Conservation (phyloP, 257 asterid species). For the Fraxinus excelsior region DNA sequence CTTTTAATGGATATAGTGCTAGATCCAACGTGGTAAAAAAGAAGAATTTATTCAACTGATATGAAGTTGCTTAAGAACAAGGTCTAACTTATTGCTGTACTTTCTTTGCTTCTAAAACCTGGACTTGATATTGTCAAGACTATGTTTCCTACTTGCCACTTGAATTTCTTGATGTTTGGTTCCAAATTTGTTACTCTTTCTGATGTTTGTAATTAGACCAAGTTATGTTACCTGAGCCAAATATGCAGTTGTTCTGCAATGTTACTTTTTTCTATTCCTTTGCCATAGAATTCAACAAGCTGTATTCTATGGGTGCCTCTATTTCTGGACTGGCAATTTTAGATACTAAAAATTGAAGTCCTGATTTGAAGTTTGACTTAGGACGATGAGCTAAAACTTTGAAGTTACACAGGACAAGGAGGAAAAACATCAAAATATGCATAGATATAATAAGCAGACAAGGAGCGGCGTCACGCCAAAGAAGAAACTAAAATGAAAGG, state of each 20-base stretch:
- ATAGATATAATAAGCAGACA: not conserved
- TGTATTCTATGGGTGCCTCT: not conserved
- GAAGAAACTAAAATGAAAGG: not conserved
- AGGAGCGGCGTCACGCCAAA: not conserved
- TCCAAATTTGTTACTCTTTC: not conserved
- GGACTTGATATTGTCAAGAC: not conserved
- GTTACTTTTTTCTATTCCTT: not conserved
- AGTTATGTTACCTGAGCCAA: not conserved
- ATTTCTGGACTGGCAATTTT: not conserved
- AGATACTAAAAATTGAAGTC: not conserved
- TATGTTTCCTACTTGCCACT: not conserved
- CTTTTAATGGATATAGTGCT: not conserved
- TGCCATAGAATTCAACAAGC: not conserved
- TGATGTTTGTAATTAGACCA: not conserved
- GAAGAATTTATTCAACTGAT: not conserved
- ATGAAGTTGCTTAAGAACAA: not conserved
- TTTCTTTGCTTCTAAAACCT: not conserved
- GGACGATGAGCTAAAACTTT: not conserved
- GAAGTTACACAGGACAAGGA: not conserved
- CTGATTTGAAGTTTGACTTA: not conserved
- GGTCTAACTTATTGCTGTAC: not conserved
- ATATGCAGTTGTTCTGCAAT: not conserved
- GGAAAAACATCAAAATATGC: not conserved
- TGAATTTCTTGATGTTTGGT: not conserved
- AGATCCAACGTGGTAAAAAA: not conserved